phyloP scores from a whole-genome alignment of 345 rosid species.

The sweet orange (Citrus sinensis) region DVS_A1.0 CM039167.1:29050501-29051000 shows the following conservation, averaged over 20 bases:
- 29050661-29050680: background rate
- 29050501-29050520: background rate
- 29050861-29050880: no score
- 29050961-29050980: no score
- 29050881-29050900: no score
- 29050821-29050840: no score
- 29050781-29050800: background rate
- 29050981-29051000: no score
- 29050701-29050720: constrained; percentile 1
- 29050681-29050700: background rate
- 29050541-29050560: background rate
- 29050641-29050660: background rate
- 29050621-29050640: background rate
- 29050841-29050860: no score
- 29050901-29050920: no score
- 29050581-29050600: background rate
- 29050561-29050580: background rate
- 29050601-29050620: background rate
- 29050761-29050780: background rate
- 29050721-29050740: background rate
- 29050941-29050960: no score
- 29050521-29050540: background rate
- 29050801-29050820: background rate
- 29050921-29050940: no score
- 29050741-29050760: background rate